Conservation (phyloP, 1,139 yeast species). For the Saccharomyces uvarum region DNA sequence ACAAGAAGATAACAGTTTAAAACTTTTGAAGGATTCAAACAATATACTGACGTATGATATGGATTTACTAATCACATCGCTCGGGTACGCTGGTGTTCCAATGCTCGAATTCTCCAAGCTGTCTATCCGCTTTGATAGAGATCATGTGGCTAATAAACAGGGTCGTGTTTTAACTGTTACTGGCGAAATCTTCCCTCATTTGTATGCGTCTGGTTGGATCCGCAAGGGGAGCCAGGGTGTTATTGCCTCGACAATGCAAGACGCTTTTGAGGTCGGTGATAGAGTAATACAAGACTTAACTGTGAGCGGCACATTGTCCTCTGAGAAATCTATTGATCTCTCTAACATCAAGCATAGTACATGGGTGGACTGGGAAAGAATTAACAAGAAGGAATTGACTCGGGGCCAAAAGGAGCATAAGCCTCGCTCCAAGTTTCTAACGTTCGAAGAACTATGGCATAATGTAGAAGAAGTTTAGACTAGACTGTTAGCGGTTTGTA, state of each 20-base stretch:
- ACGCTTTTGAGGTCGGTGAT: constrained; percentile 69
- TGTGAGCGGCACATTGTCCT: neutral
- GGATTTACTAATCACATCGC: constrained; percentile 71
- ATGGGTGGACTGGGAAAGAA: constrained; percentile 70
- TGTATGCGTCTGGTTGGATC: constrained; percentile 91
- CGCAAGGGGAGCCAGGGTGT: constrained; percentile 85
- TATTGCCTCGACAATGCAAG: constrained; percentile 85
- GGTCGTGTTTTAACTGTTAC: constrained; percentile 48
- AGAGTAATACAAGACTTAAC: constrained; percentile 49
- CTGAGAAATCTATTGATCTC: constrained; percentile 29
- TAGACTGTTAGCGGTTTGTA: neutral
- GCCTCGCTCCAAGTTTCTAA: constrained; percentile 35
- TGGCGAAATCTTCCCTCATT: constrained; percentile 39
- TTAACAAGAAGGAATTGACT: constrained; percentile 48
- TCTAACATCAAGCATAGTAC: constrained; percentile 35
- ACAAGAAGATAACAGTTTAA: constrained; percentile 35
- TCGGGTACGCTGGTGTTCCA: constrained; percentile 74
- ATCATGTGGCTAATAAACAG: constrained; percentile 49
- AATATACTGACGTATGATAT: constrained; percentile 37
- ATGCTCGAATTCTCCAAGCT: constrained; percentile 47
- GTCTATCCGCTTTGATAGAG: constrained; percentile 52
- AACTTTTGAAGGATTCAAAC: constrained; percentile 28
- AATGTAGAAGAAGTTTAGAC: neutral
- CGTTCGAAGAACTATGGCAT: constrained; percentile 12
- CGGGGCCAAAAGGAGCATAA: constrained; percentile 45